Evolutionary conservation across 148 eudicot species (phyloP).

Genomic region (Camellia sinensis): DNA sequence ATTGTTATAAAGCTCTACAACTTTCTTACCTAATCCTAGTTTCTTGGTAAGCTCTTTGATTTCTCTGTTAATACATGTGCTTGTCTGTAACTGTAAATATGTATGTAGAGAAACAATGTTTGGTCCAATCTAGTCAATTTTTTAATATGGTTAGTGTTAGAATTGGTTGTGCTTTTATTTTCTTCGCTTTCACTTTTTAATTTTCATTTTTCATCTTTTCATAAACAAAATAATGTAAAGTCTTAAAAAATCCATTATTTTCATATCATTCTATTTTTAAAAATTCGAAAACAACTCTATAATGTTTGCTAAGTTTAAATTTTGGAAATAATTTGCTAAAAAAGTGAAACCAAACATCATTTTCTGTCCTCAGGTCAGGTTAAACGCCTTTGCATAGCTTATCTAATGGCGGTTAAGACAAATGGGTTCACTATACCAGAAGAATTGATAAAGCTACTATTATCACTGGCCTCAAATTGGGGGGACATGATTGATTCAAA

Average conservation of each 20-base stretch:
- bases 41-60: constrained; percentile 12
- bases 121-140: not conserved
- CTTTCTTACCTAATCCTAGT: not conserved
- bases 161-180: too few relatives aligned
- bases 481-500: constrained; percentile 59
- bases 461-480: constrained; percentile 59
- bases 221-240: too few relatives aligned
- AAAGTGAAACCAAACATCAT: not conserved
- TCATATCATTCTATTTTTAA: too few relatives aligned
- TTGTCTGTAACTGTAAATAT: not conserved
- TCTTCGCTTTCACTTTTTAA: too few relatives aligned
- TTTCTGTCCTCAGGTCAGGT: not conserved
- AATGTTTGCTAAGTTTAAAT: too few relatives aligned
- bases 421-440: constrained; percentile 59
- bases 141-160: not conserved
- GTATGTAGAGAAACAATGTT: not conserved
- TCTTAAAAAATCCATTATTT: too few relatives aligned
- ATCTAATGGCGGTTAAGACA: constrained; percentile 64
- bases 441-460: constrained; percentile 60
- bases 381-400: not conserved
- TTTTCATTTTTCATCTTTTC: too few relatives aligned
- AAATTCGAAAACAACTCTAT: too few relatives aligned
- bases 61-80: not conserved
- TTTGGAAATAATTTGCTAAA: too few relatives aligned
- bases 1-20: not conserved